These are phyloP conservation scores for Xylaria bambusicola DNA, from an alignment of 495 filamentous ascomycete genomes.

Conservation along the genomic window DNA sequence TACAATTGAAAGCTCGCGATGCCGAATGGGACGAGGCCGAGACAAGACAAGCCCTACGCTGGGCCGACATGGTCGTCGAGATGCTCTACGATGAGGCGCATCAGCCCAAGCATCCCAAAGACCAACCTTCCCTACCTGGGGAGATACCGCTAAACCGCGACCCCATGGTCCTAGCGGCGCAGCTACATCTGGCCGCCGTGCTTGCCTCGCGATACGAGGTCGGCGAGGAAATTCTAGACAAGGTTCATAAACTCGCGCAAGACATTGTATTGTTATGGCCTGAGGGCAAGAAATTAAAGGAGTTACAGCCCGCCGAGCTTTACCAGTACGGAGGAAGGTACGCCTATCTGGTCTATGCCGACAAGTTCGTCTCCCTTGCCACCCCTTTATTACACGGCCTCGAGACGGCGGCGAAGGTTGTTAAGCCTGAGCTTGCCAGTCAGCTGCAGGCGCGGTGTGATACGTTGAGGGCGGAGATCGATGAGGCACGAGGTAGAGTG, in stretches of 20 bases:
- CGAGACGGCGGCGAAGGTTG: conserved; percentile 37
- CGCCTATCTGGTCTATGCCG: conserved; percentile 30
- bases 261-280: conserved; percentile 43
- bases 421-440: conserved; percentile 37
- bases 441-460: conserved; percentile 32
- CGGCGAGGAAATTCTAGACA: conserved; percentile 28
- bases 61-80: conserved; percentile 51
- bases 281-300: conserved; percentile 29
- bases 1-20: conserved; percentile 51
- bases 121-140: conserved; percentile 7
- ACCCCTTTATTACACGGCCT: conserved; percentile 45
- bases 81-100: conserved; percentile 55
- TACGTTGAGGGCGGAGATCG: conserved; percentile 30
- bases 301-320: conserved; percentile 32
- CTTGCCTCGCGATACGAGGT: conserved; percentile 27
- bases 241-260: conserved; percentile 36
- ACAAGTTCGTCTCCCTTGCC: conserved; percentile 28
- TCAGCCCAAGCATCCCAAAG: conserved; percentile 10
- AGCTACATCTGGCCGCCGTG: conserved; percentile 43
- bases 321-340: conserved; percentile 21
- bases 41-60: conserved; percentile 39
- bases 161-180: conserved; percentile 39
- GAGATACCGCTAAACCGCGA: conserved; percentile 35
- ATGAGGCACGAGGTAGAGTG: conserved; percentile 19
- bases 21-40: conserved; percentile 42